phyloP scores from a whole-genome alignment of 441 rosid species.

The Populus hybrid region DNA sequence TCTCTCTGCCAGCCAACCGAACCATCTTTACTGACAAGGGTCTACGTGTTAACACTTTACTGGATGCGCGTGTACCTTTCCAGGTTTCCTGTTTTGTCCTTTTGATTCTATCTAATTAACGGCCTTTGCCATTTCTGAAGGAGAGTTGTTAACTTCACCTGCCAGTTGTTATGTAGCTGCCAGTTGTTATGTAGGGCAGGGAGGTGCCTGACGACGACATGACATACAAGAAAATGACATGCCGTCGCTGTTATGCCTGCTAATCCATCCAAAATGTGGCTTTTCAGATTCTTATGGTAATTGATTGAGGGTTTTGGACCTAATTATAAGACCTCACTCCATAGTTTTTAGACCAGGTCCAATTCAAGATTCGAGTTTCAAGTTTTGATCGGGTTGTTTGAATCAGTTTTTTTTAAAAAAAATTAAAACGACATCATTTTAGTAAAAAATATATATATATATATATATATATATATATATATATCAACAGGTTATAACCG shows the following conservation, averaged over 20 bases:
- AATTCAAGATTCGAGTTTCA: too few species aligned
- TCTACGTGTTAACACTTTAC: slow-evolving; percentile 24
- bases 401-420: too few species aligned
- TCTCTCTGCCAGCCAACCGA: slow-evolving; percentile 24
- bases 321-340: background rate
- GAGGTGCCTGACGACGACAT: background rate
- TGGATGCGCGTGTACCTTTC: slow-evolving; percentile 11
- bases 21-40: slow-evolving; percentile 17
- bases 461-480: too few species aligned
- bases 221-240: background rate
- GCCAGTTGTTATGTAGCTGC: background rate
- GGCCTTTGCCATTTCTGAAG: slow-evolving; percentile 12
- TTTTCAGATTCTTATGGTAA: background rate
- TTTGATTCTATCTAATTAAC: slow-evolving; percentile 1
- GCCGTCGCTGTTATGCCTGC: background rate
- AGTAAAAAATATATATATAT: too few species aligned
- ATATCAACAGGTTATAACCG: too few species aligned
- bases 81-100: slow-evolving; percentile 19
- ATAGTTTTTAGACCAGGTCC: too few species aligned
- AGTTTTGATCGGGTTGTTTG: too few species aligned
- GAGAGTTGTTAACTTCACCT: slow-evolving; percentile 4
- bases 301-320: background rate
- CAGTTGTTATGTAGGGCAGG: background rate
- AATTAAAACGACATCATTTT: too few species aligned
- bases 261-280: background rate